A percentile compares a stretch with the other conserved stretches of the same genome.
Evolutionary conservation across 2,329 filamentous ascomycete species (phyloP).

Genomic region (Cladophialophora immunda): DNA sequence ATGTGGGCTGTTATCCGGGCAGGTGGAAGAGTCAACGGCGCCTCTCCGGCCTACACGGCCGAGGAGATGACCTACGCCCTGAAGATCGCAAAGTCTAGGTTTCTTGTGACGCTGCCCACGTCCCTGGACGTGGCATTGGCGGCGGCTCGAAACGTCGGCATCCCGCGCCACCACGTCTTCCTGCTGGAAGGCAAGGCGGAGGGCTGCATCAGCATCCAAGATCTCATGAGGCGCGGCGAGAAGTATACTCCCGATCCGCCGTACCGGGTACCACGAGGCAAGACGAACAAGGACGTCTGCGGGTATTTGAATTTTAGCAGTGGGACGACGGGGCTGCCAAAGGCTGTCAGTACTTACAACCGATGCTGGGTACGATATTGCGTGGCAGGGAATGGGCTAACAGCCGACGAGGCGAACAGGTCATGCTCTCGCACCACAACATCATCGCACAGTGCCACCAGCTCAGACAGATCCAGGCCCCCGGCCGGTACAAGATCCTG

Average conservation of each 20-base stretch:
- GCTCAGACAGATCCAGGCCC: slow-evolving; percentile 55
- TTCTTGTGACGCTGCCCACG: slow-evolving; percentile 65
- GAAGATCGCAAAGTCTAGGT: slow-evolving; percentile 63
- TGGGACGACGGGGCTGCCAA: slow-evolving; percentile 81
- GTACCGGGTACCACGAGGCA: slow-evolving; percentile 60
- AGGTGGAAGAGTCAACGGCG: slow-evolving; percentile 67
- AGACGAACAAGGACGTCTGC: slow-evolving; percentile 59
- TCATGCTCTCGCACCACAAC: slow-evolving; percentile 67
- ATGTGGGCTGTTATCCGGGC: slow-evolving; percentile 65
- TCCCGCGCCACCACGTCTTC: slow-evolving; percentile 62
- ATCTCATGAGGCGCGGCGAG: slow-evolving; percentile 46
- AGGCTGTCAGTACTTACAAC: slow-evolving; percentile 67
- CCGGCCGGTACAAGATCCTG: slow-evolving; percentile 57
- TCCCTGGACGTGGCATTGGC: slow-evolving; percentile 63
- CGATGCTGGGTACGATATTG: too few relatives aligned
- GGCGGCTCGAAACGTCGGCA: slow-evolving; percentile 63
- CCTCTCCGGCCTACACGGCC: slow-evolving; percentile 71
- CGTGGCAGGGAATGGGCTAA: too few relatives aligned
- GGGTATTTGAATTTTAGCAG: slow-evolving; percentile 74
- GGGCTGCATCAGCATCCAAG: slow-evolving; percentile 55
- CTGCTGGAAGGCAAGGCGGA: slow-evolving; percentile 62
- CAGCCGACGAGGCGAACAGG: slow-evolving; percentile 17
- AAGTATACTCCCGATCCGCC: slow-evolving; percentile 43
- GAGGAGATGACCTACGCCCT: slow-evolving; percentile 74
- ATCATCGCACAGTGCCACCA: slow-evolving; percentile 70